Evolutionary conservation across 352 stramenopile species (phyloP).

Genomic region (Phytophthora syringae): DNA sequence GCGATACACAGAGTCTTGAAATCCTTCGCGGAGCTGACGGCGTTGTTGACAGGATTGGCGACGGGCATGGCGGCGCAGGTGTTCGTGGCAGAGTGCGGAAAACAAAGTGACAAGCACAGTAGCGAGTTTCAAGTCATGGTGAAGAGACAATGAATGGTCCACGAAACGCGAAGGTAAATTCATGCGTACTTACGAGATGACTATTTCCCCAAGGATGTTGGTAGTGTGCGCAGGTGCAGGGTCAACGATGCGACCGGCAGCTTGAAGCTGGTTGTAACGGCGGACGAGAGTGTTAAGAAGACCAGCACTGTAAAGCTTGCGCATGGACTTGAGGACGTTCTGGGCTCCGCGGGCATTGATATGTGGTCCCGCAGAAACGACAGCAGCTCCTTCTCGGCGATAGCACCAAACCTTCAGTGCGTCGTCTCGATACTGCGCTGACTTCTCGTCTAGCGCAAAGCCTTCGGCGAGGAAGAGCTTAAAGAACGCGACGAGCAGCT

Average conservation of each 20-base stretch:
- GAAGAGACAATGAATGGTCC: neutral
- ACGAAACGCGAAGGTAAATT: neutral
- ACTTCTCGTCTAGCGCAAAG: too few relatives aligned
- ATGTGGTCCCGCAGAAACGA: neutral
- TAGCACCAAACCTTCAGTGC: neutral
- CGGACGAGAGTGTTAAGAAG: neutral
- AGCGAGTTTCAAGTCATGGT: neutral
- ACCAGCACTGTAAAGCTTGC: slow-evolving; percentile 3
- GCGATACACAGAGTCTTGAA: neutral
- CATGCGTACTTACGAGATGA: neutral
- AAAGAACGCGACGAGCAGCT: too few relatives aligned
- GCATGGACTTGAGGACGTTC: slow-evolving; percentile 17
- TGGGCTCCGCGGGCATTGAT: neutral
- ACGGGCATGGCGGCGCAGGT: neutral
- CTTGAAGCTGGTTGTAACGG: slow-evolving; percentile 3
- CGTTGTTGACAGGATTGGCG: neutral
- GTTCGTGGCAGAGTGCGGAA: neutral
- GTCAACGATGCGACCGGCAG: neutral
- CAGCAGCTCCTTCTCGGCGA: slow-evolving; percentile 2
- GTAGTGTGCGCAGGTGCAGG: neutral
- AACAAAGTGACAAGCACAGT: neutral
- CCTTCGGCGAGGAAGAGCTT: too few relatives aligned
- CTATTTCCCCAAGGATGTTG: neutral
- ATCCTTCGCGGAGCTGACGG: neutral
- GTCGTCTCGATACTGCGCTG: slow-evolving; percentile 8